Evolutionary conservation across 208 protist genomes (phyloP).

Genomic region (Wallacemonas rigidus): DNA sequence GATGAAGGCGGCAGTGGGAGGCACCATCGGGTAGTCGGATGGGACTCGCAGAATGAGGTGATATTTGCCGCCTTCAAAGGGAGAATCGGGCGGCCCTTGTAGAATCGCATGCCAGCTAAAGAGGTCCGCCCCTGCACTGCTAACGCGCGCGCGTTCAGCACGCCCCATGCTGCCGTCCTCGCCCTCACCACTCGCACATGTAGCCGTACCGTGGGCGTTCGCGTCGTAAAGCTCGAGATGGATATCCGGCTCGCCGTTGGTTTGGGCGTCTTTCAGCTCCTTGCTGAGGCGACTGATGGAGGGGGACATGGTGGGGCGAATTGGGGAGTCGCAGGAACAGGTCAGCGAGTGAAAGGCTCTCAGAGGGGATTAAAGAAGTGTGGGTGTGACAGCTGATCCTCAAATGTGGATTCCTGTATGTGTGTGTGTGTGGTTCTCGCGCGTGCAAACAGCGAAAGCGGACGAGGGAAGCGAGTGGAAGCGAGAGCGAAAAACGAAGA

Average conservation of each 20-base stretch:
- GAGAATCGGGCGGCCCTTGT: slow-evolving; percentile 71
- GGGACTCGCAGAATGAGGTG: slow-evolving; percentile 66
- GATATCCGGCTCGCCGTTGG: slow-evolving; percentile 54
- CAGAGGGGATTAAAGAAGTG: no score
- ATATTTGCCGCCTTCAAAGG: slow-evolving; percentile 79
- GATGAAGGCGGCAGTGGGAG: slow-evolving; percentile 73
- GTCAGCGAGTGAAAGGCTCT: no score
- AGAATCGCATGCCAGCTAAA: slow-evolving; percentile 74
- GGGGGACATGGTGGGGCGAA: slow-evolving; percentile 29
- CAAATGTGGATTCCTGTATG: no score
- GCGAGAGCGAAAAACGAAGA: not conserved
- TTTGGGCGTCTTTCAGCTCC: slow-evolving; percentile 55
- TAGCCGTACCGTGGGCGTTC: not conserved
- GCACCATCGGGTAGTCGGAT: slow-evolving; percentile 86
- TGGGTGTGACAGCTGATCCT: no score
- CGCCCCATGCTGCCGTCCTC: not conserved
- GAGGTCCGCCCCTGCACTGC: slow-evolving; percentile 23
- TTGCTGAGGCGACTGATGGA: slow-evolving; percentile 54
- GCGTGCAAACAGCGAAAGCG: no score
- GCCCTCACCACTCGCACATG: not conserved
- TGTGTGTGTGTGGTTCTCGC: no score
- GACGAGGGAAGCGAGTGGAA: no score
- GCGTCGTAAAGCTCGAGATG: slow-evolving; percentile 43
- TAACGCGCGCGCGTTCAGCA: not conserved
- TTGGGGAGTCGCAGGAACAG: no score